These are phyloP conservation scores for Claviceps monticola DNA, from an alignment of 2,329 filamentous ascomycete species.

Conservation along the genomic window DNA sequence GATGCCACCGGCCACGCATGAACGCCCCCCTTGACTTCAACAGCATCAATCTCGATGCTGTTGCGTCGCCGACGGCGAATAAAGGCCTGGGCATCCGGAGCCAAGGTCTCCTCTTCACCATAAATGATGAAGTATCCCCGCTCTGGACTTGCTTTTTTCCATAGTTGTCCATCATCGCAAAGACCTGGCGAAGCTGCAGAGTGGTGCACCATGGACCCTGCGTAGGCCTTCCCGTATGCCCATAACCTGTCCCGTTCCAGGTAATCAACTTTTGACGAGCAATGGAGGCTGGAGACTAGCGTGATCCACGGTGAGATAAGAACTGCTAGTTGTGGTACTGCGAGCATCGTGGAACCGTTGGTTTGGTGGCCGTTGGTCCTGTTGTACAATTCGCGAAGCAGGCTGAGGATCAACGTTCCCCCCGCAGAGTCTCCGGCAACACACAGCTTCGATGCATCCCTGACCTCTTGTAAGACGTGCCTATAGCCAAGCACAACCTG, in stretches of 20 bases:
- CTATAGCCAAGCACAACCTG: slow-evolving; percentile 59
- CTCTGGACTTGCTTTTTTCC: slow-evolving; percentile 51
- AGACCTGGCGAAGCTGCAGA: slow-evolving; percentile 48
- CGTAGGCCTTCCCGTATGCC: slow-evolving; percentile 56
- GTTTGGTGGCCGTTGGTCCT: background rate
- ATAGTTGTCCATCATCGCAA: slow-evolving; percentile 51
- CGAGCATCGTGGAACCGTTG: slow-evolving; percentile 11
- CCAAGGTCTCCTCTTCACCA: slow-evolving; percentile 66
- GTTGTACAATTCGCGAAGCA: slow-evolving; percentile 53
- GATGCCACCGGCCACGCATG: slow-evolving; percentile 73
- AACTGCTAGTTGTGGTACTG: slow-evolving; percentile 39
- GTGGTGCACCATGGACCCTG: slow-evolving; percentile 26
- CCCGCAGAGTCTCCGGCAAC: slow-evolving; percentile 72
- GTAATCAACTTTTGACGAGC: slow-evolving; percentile 61
- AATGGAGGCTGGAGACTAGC: slow-evolving; percentile 53
- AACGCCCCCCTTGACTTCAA: slow-evolving; percentile 52
- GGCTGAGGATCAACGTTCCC: slow-evolving; percentile 56
- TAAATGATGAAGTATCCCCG: slow-evolving; percentile 58
- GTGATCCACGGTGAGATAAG: slow-evolving; percentile 74
- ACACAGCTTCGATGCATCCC: slow-evolving; percentile 48
- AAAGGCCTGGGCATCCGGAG: slow-evolving; percentile 51
- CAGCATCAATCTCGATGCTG: slow-evolving; percentile 38
- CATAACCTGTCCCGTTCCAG: slow-evolving; percentile 53
- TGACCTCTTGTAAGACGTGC: slow-evolving; percentile 47
- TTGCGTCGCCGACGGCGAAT: slow-evolving; percentile 39